These are phyloP conservation scores for Aquanectria penicillioides DNA, from an alignment of 2,329 filamentous ascomycete genomes.

Conservation along the genomic window DNA sequence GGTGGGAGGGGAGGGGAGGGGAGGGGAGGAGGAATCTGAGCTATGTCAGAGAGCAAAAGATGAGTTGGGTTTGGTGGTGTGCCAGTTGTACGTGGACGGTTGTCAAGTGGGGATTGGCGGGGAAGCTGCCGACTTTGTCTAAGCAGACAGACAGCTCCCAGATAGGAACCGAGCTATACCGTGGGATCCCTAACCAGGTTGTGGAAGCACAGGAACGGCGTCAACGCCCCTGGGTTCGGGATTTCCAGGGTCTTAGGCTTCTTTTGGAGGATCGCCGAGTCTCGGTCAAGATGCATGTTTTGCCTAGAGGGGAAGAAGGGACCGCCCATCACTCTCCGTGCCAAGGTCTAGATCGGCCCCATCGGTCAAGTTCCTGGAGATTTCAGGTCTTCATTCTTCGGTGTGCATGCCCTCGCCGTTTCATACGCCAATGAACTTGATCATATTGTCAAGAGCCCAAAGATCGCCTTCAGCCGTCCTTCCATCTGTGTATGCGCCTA, in stretches of 20 bases:
- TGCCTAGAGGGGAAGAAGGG: not conserved
- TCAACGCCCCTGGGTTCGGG: not conserved
- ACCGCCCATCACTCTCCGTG: not conserved
- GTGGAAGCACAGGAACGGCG: too few relatives aligned
- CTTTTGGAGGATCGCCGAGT: too few relatives aligned
- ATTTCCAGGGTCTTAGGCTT: not conserved
- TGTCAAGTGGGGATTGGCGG: not conserved
- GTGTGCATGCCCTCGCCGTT: too few relatives aligned
- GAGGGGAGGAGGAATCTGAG: too few relatives aligned
- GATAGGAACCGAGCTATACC: too few relatives aligned
- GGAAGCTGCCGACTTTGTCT: not conserved
- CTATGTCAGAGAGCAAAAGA: not conserved
- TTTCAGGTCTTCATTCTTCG: not conserved
- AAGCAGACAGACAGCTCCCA: not conserved
- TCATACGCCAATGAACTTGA: too few relatives aligned
- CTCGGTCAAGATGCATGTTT: not conserved
- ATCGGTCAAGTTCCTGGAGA: slow-evolving; percentile 15
- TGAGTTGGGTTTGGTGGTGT: not conserved
- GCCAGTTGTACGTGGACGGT: too few relatives aligned
- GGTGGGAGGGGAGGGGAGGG: not conserved
- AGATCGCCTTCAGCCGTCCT: too few relatives aligned
- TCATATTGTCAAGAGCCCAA: too few relatives aligned
- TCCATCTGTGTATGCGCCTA: too few relatives aligned
- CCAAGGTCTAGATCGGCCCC: not conserved
- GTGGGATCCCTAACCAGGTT: too few relatives aligned